Evolutionary conservation across 495 filamentous ascomycete species (phyloP).

Genomic region (Podospora pseudopauciseta): DNA sequence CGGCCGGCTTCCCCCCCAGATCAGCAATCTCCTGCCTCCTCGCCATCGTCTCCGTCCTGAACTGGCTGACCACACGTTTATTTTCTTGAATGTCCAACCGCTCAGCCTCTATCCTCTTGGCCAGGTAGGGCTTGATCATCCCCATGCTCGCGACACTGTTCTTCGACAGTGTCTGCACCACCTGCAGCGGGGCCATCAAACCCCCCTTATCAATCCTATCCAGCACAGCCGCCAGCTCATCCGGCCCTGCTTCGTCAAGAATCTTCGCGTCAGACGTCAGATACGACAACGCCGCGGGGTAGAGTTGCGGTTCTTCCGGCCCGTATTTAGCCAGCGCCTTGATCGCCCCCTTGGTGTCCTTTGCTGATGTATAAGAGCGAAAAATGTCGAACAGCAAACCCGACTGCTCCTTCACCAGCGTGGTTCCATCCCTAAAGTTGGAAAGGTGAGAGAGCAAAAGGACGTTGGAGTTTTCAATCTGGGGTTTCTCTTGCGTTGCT

Average conservation of each 20-base stretch:
- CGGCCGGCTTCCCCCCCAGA: conserved; percentile 70
- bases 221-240: conserved; percentile 74
- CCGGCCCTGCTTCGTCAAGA: conserved; percentile 80
- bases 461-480: conserved; percentile 92
- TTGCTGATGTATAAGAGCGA: conserved; percentile 89
- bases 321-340: conserved; percentile 88
- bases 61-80: conserved; percentile 74
- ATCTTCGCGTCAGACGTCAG: conserved; percentile 81
- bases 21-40: conserved; percentile 75
- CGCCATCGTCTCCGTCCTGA: conserved; percentile 76
- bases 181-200: conserved; percentile 93
- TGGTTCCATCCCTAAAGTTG: conserved; percentile 84
- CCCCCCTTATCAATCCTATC: conserved; percentile 84
- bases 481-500: conserved; percentile 46
- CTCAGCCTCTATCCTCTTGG: conserved; percentile 83
- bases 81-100: conserved; percentile 80
- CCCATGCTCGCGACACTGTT: conserved; percentile 85
- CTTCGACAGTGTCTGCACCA: conserved; percentile 77
- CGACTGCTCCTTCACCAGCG: conserved; percentile 88
- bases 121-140: conserved; percentile 89
- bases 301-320: conserved; percentile 84
- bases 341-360: conserved; percentile 87
- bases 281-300: conserved; percentile 88
- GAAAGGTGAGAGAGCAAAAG: conserved; percentile 89
- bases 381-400: conserved; percentile 94